Base-by-base conservation (phyloP, 495 filamentous ascomycete genomes). In the Lophium mytilinum region DNA sequence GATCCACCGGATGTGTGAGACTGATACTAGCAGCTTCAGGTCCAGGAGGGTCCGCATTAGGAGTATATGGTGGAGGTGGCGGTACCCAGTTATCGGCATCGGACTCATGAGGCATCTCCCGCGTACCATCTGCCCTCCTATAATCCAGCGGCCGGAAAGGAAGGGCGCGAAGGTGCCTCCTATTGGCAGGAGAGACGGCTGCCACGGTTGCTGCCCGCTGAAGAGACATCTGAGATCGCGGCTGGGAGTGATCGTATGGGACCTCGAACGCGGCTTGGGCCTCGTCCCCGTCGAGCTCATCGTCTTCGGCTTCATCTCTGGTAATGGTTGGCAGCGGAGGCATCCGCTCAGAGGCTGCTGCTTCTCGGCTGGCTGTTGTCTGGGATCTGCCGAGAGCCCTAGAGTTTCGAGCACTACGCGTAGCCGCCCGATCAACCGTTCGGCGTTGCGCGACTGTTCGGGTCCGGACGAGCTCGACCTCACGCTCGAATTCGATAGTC, bases 51-150 rank as follows among this genome's bases (percentile, higher is more conserved):
- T 88, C 84, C 34, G 86, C 75, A 12, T 89, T 82, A 12, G 80
- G 81, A 17, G 82, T 80, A 63, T 96, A 96, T 8, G 89, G 88
- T 11, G 90, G 90, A n/a, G 90, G 90, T 0, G 90, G 90, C 19
- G 90, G 87, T 7, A 91, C 88, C 90, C 90, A 96, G 58, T 91
- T 88, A 60, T 95, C 90, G 4, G 89, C 89, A 66, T 95, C 88
- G 57, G 86, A 90, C 69, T 94, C 89, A 70, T 94, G 87, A 10
- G 90, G 90, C 56, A 87, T 78, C 53, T 88, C 78, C 15, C 78
- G 72, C 36, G 83, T 76, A 12, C 83, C 85, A 67, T 87, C 83
- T 24, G 87, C 74, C 21, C 82, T 73, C 55, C 78, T 72, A 63
- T 80, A 76, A 42, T 68, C 65, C 37, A 68, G 35, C 1, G 65